Evolutionary conservation across 352 stramenopile species (phyloP).

Genomic region (Phytophthora europaea): DNA sequence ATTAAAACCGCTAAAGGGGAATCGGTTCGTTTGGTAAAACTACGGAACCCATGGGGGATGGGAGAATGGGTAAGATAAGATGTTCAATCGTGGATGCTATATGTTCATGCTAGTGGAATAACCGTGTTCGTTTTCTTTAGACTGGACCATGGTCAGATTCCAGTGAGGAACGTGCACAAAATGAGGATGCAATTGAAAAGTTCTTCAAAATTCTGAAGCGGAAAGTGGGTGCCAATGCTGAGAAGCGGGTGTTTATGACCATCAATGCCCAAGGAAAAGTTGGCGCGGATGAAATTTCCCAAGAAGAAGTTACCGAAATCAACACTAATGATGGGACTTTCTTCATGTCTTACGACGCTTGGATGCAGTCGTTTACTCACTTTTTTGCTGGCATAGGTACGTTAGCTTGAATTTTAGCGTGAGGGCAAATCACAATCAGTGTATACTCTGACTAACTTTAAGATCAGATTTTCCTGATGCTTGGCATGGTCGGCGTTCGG

Average conservation of each 20-base stretch:
- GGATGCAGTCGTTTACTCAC: constrained; percentile 90
- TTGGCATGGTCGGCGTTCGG: constrained; percentile 80
- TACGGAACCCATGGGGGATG: constrained; percentile 94
- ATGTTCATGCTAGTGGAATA: neutral
- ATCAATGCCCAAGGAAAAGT: constrained; percentile 63
- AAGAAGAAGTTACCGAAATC: constrained; percentile 83
- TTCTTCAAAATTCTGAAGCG: constrained; percentile 83
- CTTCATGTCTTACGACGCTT: constrained; percentile 93
- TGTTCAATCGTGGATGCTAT: neutral
- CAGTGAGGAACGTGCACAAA: constrained; percentile 75
- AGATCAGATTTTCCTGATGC: constrained; percentile 87
- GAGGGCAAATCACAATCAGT: neutral
- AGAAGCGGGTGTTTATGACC: constrained; percentile 72
- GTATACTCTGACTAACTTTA: neutral
- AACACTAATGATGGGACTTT: constrained; percentile 93
- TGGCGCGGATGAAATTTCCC: constrained; percentile 64
- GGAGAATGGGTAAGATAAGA: constrained; percentile 87
- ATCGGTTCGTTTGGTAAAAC: constrained; percentile 72
- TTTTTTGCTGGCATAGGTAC: constrained; percentile 92
- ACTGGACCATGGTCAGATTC: constrained; percentile 88
- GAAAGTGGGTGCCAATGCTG: constrained; percentile 69
- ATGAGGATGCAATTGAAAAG: constrained; percentile 83
- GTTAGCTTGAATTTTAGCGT: neutral
- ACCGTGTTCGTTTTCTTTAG: constrained; percentile 32
- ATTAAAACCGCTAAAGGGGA: constrained; percentile 73